These are phyloP conservation scores for Lentinula detonsa DNA, from an alignment of 768 basidiomycete genomes.

Conservation along the genomic window DNA sequence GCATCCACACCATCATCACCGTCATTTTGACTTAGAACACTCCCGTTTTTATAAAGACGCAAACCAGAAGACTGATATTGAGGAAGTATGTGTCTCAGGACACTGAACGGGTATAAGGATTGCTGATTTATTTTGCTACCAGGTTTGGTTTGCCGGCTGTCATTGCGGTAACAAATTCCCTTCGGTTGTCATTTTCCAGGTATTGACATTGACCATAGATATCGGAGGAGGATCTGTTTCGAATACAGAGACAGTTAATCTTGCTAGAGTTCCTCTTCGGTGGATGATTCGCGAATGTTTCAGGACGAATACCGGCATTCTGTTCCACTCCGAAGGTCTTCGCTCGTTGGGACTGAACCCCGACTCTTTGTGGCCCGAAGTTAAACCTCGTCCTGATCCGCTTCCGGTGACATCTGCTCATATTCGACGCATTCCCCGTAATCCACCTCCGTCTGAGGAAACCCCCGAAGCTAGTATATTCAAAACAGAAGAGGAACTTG, in stretches of 20 bases:
- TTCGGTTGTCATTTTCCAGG: not conserved
- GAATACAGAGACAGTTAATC: constrained; percentile 40
- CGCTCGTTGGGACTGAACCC: constrained; percentile 40
- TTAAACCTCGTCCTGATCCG: constrained; percentile 30
- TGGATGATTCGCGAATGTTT: constrained; percentile 75
- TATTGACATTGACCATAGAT: constrained; percentile 24
- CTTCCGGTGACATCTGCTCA: constrained; percentile 22
- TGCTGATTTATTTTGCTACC: not conserved
- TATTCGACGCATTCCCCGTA: constrained; percentile 10
- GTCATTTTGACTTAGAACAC: not conserved
- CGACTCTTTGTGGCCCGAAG: constrained; percentile 35
- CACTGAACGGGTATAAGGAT: not conserved
- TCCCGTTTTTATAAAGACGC: not conserved
- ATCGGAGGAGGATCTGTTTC: constrained; percentile 7
- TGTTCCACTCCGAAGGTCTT: constrained; percentile 48
- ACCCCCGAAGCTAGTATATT: constrained; percentile 18
- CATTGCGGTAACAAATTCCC: constrained; percentile 29
- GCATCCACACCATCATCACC: not conserved
- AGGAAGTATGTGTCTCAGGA: not conserved
- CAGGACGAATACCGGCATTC: constrained; percentile 47
- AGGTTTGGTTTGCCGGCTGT: constrained; percentile 8
- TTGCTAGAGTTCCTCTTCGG: constrained; percentile 67
- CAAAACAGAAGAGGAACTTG: constrained; percentile 50
- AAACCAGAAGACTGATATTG: constrained; percentile 3
- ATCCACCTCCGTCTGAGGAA: constrained; percentile 10